Evolutionary conservation across 2,329 filamentous ascomycete species (phyloP), one percentile per base, ranked within the genome.

Genomic region (Talaromyces marneffei): DNA sequence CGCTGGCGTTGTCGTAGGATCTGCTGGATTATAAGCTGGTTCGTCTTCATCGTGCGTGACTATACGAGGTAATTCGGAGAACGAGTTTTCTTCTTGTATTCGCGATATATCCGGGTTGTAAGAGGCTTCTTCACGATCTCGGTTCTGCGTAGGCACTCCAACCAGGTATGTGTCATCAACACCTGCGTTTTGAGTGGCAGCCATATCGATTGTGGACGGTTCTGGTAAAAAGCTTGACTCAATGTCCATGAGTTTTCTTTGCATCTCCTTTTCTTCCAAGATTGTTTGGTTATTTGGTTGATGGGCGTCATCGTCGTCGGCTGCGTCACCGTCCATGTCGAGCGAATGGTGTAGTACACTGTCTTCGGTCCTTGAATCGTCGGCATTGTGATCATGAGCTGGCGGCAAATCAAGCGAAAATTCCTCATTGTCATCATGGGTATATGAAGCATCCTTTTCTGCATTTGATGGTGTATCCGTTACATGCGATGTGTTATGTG

Each of bases 211-310:
- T 2, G 75, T 74, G 2, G 81, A 81, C 1, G 78, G 75, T 50
- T 86, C 83, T 0, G 84, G 84, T 48, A 87, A 64, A 66, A 87
- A 87, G 67, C 84, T 87, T 3, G 85, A 87, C 69, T 87, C 85
- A 60, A 86, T 79, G 65, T 87, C 84, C 77, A 84, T 80, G 64
- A 87, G 70, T 65, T 82, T 82, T 61, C 80, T 77, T 65, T 80
- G 80, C 82, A 87, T 85, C 67, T 85, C 83, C 57, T 75, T 76
- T 70, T 87, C 84, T 66, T 85, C 79, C 37, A 85, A 68, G 29
- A 77, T 68, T 0, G 75, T 79, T 60, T 77, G 73, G 55, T 77
- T 77, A 39, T 72, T 72, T 39, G 63, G 65, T 54, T 68, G 71
- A 54, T 75, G 56, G 12, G 50, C 70, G 53, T 69, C 67, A 46